phyloP scores from a whole-genome alignment of 352 stramenopile genomes.

The Aphanomyces astaci region DNA sequence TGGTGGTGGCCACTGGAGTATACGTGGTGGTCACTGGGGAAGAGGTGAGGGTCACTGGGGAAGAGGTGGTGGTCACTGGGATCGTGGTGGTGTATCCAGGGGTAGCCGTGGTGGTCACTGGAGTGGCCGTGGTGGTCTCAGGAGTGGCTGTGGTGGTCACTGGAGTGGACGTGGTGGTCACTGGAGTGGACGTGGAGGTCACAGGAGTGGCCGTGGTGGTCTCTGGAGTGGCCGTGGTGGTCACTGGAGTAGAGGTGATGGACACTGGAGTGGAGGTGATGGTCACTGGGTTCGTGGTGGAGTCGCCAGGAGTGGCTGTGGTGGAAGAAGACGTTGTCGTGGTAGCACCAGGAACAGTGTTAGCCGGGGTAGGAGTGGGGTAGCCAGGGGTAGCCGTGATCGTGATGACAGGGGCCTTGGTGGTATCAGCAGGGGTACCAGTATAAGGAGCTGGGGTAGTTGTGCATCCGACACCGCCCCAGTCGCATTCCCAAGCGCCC shows the following conservation, averaged over 20 bases:
- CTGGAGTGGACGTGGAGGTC: neutral
- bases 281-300: neutral
- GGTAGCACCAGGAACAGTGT: neutral
- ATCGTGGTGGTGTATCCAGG: neutral
- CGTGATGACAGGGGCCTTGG: too few relatives aligned
- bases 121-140: neutral
- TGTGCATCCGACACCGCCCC: neutral
- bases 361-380: neutral
- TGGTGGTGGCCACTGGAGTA: too few relatives aligned
- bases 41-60: neutral
- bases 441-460: neutral
- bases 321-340: neutral
- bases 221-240: neutral
- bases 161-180: neutral
- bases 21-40: too few relatives aligned
- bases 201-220: neutral
- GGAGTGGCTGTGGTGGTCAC: neutral
- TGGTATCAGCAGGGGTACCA: too few relatives aligned
- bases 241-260: neutral
- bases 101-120: neutral
- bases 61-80: neutral
- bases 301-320: neutral
- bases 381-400: neutral
- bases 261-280: neutral
- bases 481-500: slow-evolving; percentile 31